Evolutionary conservation across 2,329 filamentous ascomycete species (phyloP).

Genomic region (Calonectria leucothoes): DNA sequence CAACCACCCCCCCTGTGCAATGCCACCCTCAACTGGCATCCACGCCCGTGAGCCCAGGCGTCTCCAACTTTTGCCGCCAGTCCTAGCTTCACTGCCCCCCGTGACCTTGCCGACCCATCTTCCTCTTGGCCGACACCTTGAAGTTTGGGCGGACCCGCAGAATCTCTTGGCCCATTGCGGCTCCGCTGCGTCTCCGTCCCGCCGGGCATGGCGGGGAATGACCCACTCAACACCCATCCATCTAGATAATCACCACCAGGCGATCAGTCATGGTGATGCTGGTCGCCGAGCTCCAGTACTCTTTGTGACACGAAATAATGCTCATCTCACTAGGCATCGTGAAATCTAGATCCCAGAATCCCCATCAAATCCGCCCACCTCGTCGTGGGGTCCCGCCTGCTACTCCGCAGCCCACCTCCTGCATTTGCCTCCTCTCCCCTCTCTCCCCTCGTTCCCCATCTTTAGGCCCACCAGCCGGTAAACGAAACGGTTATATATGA

Average conservation of each 20-base stretch:
- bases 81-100: constrained; percentile 25
- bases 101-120: constrained; percentile 32
- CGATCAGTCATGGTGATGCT: constrained; percentile 2
- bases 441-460: background rate
- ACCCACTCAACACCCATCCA: constrained; percentile 4
- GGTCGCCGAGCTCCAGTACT: background rate
- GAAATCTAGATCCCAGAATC: background rate
- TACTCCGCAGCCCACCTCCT: constrained; percentile 7
- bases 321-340: background rate
- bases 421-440: background rate
- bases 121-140: constrained; percentile 37
- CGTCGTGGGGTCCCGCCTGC: background rate
- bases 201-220: constrained; percentile 35
- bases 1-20: constrained; percentile 14
- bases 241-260: constrained; percentile 24
- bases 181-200: constrained; percentile 44
- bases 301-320: background rate
- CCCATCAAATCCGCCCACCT: constrained; percentile 2
- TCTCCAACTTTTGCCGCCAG: constrained; percentile 27
- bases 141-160: constrained; percentile 42
- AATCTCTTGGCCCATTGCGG: constrained; percentile 37
- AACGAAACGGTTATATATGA: constrained; percentile 20
- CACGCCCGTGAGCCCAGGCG: constrained; percentile 8
- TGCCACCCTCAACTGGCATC: constrained; percentile 1
- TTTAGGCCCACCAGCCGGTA: background rate